phyloP scores from a whole-genome alignment of 176 grass and related monocot species.

The Zizania latifolia region DNA sequence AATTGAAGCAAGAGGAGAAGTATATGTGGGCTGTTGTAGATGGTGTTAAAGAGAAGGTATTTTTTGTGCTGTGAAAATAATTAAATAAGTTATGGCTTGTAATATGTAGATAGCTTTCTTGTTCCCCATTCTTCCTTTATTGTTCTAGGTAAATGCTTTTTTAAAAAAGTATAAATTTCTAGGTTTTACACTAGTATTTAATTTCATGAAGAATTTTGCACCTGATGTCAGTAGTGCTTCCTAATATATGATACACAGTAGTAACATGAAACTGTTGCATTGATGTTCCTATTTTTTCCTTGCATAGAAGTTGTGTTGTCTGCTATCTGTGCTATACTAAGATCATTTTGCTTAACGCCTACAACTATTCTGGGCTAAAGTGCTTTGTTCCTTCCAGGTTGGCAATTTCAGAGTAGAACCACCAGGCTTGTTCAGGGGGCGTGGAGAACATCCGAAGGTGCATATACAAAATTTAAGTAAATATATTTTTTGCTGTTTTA shows the following conservation, averaged over 20 bases:
- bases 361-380: slow-evolving; percentile 10
- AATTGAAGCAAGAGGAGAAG: slow-evolving; percentile 87
- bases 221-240: not conserved
- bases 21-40: slow-evolving; percentile 98
- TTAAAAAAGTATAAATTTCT: not conserved
- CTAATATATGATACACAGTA: not conserved
- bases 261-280: not conserved
- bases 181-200: not conserved
- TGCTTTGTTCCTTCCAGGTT: slow-evolving; percentile 58
- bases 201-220: slow-evolving; percentile 21
- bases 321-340: slow-evolving; percentile 5
- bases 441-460: slow-evolving; percentile 99
- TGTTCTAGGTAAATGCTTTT: slow-evolving; percentile 10
- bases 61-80: slow-evolving; percentile 9
- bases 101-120: not conserved
- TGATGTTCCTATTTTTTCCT: not conserved
- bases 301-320: not conserved
- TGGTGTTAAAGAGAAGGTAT: slow-evolving; percentile 90
- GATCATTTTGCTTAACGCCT: not conserved
- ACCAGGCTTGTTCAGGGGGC: slow-evolving; percentile 92
- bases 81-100: not conserved
- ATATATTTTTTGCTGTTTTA: not conserved
- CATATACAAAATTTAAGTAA: not conserved
- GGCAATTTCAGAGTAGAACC: slow-evolving; percentile 99
- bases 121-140: not conserved